Base-by-base conservation (phyloP, 352 stramenopile species). In the Phytophthora melonis region DNA sequence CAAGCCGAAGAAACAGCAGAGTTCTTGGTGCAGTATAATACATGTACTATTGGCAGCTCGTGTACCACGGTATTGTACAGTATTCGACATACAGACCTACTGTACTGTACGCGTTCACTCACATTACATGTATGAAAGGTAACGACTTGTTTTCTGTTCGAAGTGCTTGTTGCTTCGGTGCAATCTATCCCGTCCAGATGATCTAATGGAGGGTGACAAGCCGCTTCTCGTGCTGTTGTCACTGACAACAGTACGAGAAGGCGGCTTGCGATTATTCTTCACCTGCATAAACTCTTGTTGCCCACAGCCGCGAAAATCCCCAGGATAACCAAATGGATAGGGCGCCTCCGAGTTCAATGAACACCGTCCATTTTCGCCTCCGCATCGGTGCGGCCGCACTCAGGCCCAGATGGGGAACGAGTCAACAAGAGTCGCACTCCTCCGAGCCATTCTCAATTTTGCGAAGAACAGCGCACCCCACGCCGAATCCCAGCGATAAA, bases 361-460 rank as follows among this genome's bases (percentile, higher is more conserved):
- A 50, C 18, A 10, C 16, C 43, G 18, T 19, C 13, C 41, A 16
- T 23, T 45, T 45, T 16, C 36, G 36, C 36, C 36, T 41, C 34
- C 34, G 11, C 10, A 10, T 41, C 10, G 36, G 5, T 45, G 36
- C 36, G 36, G 36, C 11, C 36, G 36, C 36, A 43, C 36, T 18
- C 10, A 43, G 36, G 11, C 5, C 14, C 36, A 13, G 36, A 45
- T 45, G 36, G 36, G 36, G 36, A 45, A 13, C 36, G 13, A 45
- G 16, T 45, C 36, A 16, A 13, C 36, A 45, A 45, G 14, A 13
- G 14, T 13, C 36, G 4, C 2, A 43, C 36, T 43, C 36, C 6
- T 45, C 13, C 10, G 36, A 45, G 13, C 5, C 52, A 73, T 68
- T 73, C 39, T 68, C 58, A 3, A 68, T 30, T 58, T 73, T 73